Base-by-base conservation (phyloP, 2,329 filamentous ascomycete genomes). In the Colletotrichum zoysiae region DNA sequence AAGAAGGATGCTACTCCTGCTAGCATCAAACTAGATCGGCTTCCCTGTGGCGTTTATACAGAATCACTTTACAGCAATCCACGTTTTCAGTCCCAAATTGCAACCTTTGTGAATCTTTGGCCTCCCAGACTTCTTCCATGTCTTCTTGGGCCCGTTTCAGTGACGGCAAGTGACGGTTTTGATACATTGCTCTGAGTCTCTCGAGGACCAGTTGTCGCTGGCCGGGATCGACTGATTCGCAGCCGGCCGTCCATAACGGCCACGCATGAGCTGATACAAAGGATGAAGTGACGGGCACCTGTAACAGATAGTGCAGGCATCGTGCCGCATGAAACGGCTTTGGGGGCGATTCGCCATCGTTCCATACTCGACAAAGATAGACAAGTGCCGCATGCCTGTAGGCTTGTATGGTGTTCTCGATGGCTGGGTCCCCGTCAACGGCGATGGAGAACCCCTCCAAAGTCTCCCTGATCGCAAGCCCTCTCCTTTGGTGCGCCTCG, bases 181-280 rank as follows among this genome's bases (percentile, higher is more conserved):
- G 74, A 58, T 77, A 80, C 79, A 80, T 80, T 1, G 71, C 73
- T 30, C 72, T 70, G 26, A 79, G 62, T 6, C 79, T 71, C 11
- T 75, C 72, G 11, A 75, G 71, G 8, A 78, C 79, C 12, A 76
- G 73, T 44, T 73, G 74, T 3, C 79, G 75, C 30, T 75, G 53
- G 2, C 69, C 55, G 0, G 33, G 48, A 33, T 78, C 76, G 56
- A 79, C 75, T 0, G 78, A 77, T 61, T 80, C 79, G 65, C 79
- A 79, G 3, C 76, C 79, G 0, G 78, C 78, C 2, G 78, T 80
- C 77, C 77, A 80, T 1, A 80, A 67, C 5, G 79, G 78, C 78
- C 78, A 80, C 18, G 76, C 76, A 33, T 80, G 79, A 1, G 74
- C 75, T 1, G 78, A 76, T 9, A 76, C 76, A 16, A 79, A 77